Evolutionary conservation across 108 stramenopile genomes (phyloP).

Genomic region (Cyclostephanos tholiformis): DNA sequence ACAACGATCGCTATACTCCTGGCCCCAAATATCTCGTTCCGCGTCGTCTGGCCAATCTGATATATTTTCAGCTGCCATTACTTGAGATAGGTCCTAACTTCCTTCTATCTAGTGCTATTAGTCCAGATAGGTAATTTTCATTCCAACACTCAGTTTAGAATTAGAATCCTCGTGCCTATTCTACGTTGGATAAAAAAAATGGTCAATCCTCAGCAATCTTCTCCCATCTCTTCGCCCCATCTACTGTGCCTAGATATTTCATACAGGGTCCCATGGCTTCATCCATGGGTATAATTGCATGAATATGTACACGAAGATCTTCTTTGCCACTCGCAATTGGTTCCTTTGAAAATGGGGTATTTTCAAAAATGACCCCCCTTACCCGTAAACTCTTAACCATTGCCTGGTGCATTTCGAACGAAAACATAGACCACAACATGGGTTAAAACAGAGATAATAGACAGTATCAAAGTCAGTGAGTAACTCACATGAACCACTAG

Average conservation of each 20-base stretch:
- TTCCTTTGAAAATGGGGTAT: constrained; percentile 17
- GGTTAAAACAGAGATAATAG: too few species aligned
- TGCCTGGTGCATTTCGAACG: background rate
- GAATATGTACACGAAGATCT: constrained; percentile 18
- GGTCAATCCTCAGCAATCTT: background rate
- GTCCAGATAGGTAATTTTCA: too few species aligned
- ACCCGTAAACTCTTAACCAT: constrained; percentile 17
- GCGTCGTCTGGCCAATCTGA: too few species aligned
- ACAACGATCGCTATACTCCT: too few species aligned
- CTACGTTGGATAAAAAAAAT: background rate
- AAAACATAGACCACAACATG: too few species aligned
- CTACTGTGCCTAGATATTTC: background rate
- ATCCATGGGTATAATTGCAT: constrained; percentile 4
- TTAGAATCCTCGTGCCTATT: too few species aligned
- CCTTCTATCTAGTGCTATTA: too few species aligned
- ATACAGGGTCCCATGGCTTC: constrained; percentile 21
- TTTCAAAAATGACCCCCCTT: constrained; percentile 24
- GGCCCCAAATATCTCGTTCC: too few species aligned
- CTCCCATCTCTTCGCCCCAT: background rate
- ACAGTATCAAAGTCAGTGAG: too few species aligned
- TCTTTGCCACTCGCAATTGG: background rate
- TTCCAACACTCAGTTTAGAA: too few species aligned
- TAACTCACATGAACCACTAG: background rate
- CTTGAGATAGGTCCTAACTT: too few species aligned
- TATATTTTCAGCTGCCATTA: too few species aligned